phyloP scores from a whole-genome alignment of 2,329 filamentous ascomycete species.

The Apiospora hydei region DNA sequence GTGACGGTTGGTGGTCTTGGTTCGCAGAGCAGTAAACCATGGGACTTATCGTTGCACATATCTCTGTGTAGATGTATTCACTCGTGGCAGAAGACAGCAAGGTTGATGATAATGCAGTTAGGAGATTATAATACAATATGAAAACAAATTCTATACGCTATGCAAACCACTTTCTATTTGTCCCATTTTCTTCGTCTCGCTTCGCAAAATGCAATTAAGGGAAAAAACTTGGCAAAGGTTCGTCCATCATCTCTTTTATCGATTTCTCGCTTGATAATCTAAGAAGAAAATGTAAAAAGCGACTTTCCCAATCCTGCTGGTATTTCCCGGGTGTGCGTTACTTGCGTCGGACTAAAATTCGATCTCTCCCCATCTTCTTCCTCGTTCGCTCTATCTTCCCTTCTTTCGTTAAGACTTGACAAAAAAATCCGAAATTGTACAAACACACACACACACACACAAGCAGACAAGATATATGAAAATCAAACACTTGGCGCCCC shows the following conservation, averaged over 20 bases:
- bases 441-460: neutral
- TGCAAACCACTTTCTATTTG: conserved; percentile 12
- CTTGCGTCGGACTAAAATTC: neutral
- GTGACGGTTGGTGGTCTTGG: neutral
- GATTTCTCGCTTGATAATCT: neutral
- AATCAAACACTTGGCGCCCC: neutral
- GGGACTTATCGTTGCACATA: neutral
- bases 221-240: neutral
- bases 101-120: neutral
- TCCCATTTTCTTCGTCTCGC: neutral
- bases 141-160: conserved; percentile 13
- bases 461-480: conserved; percentile 12
- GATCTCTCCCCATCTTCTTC: neutral
- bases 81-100: neutral
- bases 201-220: neutral
- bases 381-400: neutral
- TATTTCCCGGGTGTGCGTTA: neutral
- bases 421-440: neutral
- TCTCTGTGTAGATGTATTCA: neutral
- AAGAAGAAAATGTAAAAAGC: neutral
- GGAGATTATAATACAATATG: neutral
- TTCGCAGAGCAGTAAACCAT: neutral
- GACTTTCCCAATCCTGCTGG: conserved; percentile 17
- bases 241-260: conserved; percentile 1
- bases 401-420: neutral